A percentile compares a stretch with the other conserved stretches of the same genome.
Conservation (phyloP, 2,329 filamentous ascomycete species). For the Mycogone perniciosa region DNA sequence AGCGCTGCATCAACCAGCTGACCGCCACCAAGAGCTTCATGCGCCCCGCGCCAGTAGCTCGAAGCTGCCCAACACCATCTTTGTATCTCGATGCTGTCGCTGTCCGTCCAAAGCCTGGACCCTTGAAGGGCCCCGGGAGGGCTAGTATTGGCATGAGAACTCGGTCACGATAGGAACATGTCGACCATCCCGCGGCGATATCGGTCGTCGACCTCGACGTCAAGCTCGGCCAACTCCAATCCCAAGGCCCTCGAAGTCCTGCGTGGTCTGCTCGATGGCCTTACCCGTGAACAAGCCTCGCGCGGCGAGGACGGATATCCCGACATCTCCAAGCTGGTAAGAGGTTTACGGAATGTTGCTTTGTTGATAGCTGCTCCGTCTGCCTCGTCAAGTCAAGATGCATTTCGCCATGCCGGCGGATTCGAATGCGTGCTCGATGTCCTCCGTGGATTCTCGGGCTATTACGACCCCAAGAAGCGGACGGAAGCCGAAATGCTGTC, state of each 20-base stretch:
- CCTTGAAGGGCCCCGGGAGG: constrained; percentile 32
- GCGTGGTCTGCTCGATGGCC: constrained; percentile 45
- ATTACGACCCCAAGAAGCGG: constrained; percentile 63
- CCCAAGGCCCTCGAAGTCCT: constrained; percentile 54
- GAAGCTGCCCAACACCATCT: constrained; percentile 12
- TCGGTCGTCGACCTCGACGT: constrained; percentile 59
- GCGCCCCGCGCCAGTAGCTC: constrained; percentile 24
- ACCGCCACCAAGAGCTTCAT: constrained; percentile 12
- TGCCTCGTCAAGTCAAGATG: constrained; percentile 58
- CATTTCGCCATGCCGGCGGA: constrained; percentile 73
- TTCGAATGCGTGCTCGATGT: constrained; percentile 69
- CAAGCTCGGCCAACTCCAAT: constrained; percentile 44
- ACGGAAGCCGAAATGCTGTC: constrained; percentile 55
- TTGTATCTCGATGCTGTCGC: constrained; percentile 28
- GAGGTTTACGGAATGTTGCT: constrained; percentile 58
- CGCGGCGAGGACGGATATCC: constrained; percentile 39
- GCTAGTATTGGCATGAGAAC: constrained; percentile 23
- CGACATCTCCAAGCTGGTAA: constrained; percentile 41
- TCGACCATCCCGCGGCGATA: constrained; percentile 49
- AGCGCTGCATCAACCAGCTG: background rate
- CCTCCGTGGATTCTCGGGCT: constrained; percentile 64
- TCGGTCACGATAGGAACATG: constrained; percentile 34
- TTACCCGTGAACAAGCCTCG: constrained; percentile 31
- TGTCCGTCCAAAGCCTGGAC: constrained; percentile 28
- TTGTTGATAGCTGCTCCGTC: constrained; percentile 51